Evolutionary conservation across 2,329 filamentous ascomycete species (phyloP).

Genomic region (Aspergillus pseudonomiae): DNA sequence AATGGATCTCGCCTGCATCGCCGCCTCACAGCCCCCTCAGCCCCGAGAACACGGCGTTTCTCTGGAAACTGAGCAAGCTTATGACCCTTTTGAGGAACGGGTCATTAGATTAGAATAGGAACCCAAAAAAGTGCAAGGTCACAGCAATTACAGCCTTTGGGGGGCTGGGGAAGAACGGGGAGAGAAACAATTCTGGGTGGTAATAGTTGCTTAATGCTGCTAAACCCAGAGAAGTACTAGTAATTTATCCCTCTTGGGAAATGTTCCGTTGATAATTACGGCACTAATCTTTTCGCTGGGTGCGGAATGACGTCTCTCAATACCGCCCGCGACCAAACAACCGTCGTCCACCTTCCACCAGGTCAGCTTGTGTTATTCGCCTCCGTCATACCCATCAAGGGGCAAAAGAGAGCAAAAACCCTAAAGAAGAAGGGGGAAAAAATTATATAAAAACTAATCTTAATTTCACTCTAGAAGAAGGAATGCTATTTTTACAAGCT

Average conservation of each 20-base stretch:
- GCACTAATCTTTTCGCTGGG: conserved; percentile 1
- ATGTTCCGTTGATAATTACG: neutral
- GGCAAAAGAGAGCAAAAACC: neutral
- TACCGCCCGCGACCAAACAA: neutral
- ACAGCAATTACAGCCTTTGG: neutral
- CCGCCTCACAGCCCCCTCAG: conserved; percentile 25
- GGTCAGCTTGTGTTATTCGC: neutral
- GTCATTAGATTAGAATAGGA: neutral
- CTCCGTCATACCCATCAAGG: neutral
- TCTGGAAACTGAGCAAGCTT: conserved; percentile 7
- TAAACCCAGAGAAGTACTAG: conserved; percentile 9
- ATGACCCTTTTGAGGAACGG: neutral
- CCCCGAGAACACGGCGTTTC: conserved; percentile 6
- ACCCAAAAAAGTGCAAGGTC: neutral
- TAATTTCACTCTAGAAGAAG: conserved; percentile 13
- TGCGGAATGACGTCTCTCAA: conserved; percentile 32
- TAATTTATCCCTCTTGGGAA: conserved; percentile 2
- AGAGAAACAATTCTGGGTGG: too few species aligned
- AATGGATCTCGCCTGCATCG: conserved; percentile 29
- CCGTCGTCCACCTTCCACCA: neutral
- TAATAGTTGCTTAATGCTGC: neutral
- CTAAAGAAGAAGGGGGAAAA: neutral
- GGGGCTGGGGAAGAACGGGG: neutral
- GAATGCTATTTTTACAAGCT: conserved; percentile 26
- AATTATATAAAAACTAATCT: neutral